Evolutionary conservation across 1,284 basidiomycete genomes (phyloP).

Genomic region (Polyporus tsugae): DNA sequence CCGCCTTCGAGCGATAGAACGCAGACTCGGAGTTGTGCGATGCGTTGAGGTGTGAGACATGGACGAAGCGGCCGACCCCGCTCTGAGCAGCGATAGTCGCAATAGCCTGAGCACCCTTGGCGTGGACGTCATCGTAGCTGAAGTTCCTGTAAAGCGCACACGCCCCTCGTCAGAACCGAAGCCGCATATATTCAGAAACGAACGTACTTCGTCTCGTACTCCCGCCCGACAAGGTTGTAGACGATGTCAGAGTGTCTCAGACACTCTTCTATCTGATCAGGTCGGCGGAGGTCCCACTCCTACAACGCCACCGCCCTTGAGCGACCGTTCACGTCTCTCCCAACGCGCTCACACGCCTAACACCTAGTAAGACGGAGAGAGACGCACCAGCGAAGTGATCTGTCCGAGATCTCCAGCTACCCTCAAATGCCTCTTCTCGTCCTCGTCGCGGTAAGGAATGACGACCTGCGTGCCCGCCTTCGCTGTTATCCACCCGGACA

Average conservation of each 20-base stretch:
- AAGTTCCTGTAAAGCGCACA: slow-evolving; percentile 39
- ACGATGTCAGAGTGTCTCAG: slow-evolving; percentile 96
- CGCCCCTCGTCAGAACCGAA: neutral
- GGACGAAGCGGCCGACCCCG: slow-evolving; percentile 89
- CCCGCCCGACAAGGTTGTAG: slow-evolving; percentile 92
- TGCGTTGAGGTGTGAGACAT: slow-evolving; percentile 97
- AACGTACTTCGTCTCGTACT: slow-evolving; percentile 79
- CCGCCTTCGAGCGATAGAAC: slow-evolving; percentile 91
- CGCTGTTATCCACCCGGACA: slow-evolving; percentile 52
- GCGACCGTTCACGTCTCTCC: slow-evolving; percentile 7
- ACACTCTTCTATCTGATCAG: slow-evolving; percentile 93
- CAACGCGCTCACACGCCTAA: slow-evolving; percentile 10
- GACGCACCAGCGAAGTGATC: slow-evolving; percentile 89
- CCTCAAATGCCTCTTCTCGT: slow-evolving; percentile 91
- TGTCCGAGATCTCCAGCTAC: slow-evolving; percentile 97
- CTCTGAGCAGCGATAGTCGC: slow-evolving; percentile 82
- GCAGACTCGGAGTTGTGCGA: slow-evolving; percentile 79
- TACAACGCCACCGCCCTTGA: slow-evolving; percentile 41
- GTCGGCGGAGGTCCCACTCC: slow-evolving; percentile 95
- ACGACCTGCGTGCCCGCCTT: slow-evolving; percentile 95
- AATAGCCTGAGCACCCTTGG: slow-evolving; percentile 81
- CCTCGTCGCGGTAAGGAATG: slow-evolving; percentile 95
- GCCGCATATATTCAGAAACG: neutral
- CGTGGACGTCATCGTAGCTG: slow-evolving; percentile 89
- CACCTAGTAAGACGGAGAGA: neutral